Conservation (phyloP, 805 yeast genomes). For the Zygosaccharomyces rouxii region DNA sequence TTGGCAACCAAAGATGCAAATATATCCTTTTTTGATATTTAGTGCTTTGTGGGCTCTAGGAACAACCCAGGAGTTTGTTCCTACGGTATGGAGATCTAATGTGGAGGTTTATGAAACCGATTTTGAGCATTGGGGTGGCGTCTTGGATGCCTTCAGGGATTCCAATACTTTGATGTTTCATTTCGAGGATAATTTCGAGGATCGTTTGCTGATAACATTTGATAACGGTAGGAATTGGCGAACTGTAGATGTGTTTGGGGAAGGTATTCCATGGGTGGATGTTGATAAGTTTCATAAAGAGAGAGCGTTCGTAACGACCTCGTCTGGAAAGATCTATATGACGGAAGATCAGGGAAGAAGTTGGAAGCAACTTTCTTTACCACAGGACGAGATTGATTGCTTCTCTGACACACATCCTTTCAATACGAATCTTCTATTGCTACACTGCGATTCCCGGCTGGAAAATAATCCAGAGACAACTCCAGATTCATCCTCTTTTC, state of each 20-base stretch:
- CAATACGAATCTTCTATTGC: slow-evolving; percentile 11
- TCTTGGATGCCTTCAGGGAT: background rate
- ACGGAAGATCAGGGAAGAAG: slow-evolving; percentile 30
- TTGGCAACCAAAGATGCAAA: no score
- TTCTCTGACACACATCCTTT: slow-evolving; percentile 18
- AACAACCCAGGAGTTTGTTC: background rate
- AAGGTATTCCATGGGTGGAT: background rate
- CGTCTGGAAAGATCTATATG: slow-evolving; percentile 13
- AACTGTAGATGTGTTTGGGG: slow-evolving; percentile 9
- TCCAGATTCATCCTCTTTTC: background rate
- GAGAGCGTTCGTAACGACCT: slow-evolving; percentile 17
- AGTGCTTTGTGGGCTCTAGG: background rate
- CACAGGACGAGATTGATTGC: background rate
- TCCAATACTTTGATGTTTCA: background rate
- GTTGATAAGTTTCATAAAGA: slow-evolving; percentile 16
- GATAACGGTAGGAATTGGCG: slow-evolving; percentile 53
- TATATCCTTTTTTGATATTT: background rate
- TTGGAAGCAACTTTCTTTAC: slow-evolving; percentile 15
- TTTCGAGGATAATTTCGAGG: background rate
- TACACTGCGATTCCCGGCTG: slow-evolving; percentile 7
- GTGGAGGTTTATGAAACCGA: background rate
- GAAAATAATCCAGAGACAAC: background rate
- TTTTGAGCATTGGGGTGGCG: no score
- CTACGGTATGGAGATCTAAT: background rate
- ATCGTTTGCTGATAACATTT: background rate